Conservation (phyloP, 2,329 filamentous ascomycete species). For the Ceratocystis papillata region DNA sequence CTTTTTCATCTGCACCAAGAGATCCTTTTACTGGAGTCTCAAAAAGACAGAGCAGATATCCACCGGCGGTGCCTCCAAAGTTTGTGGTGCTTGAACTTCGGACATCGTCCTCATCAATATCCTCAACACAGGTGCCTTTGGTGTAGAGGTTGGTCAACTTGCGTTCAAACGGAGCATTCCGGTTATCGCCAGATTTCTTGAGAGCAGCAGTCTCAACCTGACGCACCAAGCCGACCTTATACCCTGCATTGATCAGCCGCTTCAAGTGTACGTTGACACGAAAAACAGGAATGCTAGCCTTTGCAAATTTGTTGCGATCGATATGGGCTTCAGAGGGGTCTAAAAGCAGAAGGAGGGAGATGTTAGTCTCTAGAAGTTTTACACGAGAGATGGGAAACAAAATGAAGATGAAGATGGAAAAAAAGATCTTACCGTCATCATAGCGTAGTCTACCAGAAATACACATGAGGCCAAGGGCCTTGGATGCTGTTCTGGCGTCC, state of each 20-base stretch:
- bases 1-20: constrained; percentile 83
- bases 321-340: constrained; percentile 85
- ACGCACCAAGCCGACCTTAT: constrained; percentile 91
- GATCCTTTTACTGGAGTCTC: constrained; percentile 65
- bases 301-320: constrained; percentile 64
- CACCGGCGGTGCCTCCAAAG: constrained; percentile 46
- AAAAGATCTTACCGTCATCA: constrained; percentile 58
- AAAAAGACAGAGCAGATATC: constrained; percentile 88
- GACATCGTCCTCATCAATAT: constrained; percentile 54
- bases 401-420: constrained; percentile 21
- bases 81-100: constrained; percentile 48
- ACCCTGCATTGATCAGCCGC: constrained; percentile 76
- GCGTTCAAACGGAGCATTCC: constrained; percentile 80
- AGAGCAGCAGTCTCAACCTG: constrained; percentile 92
- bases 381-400: background rate
- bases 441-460: constrained; percentile 92
- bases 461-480: constrained; percentile 87
- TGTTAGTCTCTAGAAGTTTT: constrained; percentile 12
- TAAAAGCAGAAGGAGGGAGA: constrained; percentile 30
- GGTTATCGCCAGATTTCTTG: constrained; percentile 90
- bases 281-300: constrained; percentile 89
- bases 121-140: constrained; percentile 94
- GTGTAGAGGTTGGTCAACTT: constrained; percentile 96
- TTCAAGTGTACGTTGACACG: constrained; percentile 89
- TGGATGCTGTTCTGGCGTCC: constrained; percentile 78